Evolutionary conservation across 805 yeast species (phyloP).

Genomic region (Lipomyces lipofer): DNA sequence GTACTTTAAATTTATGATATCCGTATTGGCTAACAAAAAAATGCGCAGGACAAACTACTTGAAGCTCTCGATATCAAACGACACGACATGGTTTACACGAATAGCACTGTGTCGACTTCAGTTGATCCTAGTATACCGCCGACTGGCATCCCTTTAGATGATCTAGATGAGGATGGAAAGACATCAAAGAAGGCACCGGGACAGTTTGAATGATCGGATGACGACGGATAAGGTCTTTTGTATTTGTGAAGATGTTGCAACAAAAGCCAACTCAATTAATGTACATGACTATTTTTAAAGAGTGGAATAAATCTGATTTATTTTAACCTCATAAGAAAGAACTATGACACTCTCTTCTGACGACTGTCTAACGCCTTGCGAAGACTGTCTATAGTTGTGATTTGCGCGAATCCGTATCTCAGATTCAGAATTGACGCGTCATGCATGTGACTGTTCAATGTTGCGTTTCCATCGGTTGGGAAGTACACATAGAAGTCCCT

Average conservation of each 20-base stretch:
- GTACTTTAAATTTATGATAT: too few relatives aligned
- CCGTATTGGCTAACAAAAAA: not conserved
- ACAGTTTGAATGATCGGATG: not conserved
- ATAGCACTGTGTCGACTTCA: not conserved
- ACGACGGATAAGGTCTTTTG: not conserved
- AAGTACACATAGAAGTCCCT: constrained; percentile 23
- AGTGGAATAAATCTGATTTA: too few relatives aligned
- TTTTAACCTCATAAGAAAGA: not conserved
- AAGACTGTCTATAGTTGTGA: constrained; percentile 10
- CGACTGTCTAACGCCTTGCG: constrained; percentile 4
- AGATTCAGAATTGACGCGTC: constrained; percentile 18
- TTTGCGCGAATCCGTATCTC: constrained; percentile 21
- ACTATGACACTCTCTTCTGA: not conserved
- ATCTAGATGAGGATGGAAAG: constrained; percentile 7
- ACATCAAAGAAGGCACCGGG: not conserved
- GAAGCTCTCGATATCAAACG: constrained; percentile 14
- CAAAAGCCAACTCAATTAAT: too few relatives aligned
- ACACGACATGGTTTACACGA: too few relatives aligned
- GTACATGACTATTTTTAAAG: too few relatives aligned
- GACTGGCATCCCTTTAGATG: not conserved
- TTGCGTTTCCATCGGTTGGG: constrained; percentile 27
- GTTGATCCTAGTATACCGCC: not conserved
- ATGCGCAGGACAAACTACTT: constrained; percentile 19
- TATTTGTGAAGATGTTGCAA: too few relatives aligned
- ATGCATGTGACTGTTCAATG: constrained; percentile 15